A percentile compares a stretch with the other conserved stretches of the same genome.
Evolutionary conservation across 257 asterid species (phyloP).

Genomic region (Solanum etuberosum): DNA sequence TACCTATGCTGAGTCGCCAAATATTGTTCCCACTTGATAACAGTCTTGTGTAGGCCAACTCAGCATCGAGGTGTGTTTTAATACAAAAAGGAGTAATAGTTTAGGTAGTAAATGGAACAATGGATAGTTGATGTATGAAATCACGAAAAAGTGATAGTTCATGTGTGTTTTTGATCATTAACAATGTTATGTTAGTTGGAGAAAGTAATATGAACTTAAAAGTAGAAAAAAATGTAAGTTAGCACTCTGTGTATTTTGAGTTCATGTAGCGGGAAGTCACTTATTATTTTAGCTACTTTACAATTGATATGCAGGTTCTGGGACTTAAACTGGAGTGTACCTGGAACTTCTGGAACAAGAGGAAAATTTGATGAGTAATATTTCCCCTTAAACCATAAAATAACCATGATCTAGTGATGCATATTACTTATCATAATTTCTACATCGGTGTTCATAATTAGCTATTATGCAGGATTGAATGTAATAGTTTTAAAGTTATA

Average conservation of each 20-base stretch:
- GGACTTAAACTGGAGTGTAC: constrained; percentile 38
- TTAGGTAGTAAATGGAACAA: neutral
- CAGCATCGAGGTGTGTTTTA: neutral
- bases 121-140: neutral
- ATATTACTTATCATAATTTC: neutral
- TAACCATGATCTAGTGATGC: neutral
- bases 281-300: neutral
- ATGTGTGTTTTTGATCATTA: neutral
- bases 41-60: neutral
- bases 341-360: constrained; percentile 34
- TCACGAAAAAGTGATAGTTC: neutral
- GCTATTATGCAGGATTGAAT: constrained; percentile 43
- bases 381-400: neutral
- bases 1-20: neutral
- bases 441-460: neutral
- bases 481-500: constrained; percentile 39
- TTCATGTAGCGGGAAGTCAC: neutral
- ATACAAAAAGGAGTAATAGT: neutral
- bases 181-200: neutral
- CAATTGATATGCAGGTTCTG: constrained; percentile 18
- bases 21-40: neutral
- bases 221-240: neutral
- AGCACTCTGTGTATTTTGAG: neutral
- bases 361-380: constrained; percentile 31
- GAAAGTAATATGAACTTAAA: neutral